A percentile compares a stretch with the other conserved stretches of the same genome.
Evolutionary conservation across 176 grass and related monocot genomes (phyloP).

Genomic region (Oryza longistaminata): DNA sequence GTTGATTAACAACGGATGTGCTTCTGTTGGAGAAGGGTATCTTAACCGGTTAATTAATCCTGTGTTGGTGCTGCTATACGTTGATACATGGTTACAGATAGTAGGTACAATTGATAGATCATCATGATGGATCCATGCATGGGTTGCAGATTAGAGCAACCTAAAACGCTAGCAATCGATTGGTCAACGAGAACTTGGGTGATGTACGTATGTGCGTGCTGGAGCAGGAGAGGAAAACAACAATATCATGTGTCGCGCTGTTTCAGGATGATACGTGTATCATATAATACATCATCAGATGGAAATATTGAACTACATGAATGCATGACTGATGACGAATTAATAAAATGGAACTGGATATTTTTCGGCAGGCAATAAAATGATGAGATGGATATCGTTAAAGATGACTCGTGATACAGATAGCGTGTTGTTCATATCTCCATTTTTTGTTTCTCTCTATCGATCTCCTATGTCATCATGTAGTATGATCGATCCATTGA

Average conservation of each 20-base stretch:
- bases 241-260: background rate
- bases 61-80: background rate
- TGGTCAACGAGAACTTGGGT: background rate
- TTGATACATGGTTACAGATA: background rate
- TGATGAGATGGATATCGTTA: too few species aligned
- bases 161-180: background rate
- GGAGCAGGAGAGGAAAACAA: background rate
- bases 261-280: background rate
- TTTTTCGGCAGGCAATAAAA: too few species aligned
- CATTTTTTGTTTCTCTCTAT: background rate
- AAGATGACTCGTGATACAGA: too few species aligned
- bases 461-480: background rate
- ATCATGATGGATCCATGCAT: background rate
- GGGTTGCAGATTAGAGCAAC: background rate
- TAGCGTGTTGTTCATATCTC: too few species aligned
- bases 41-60: background rate
- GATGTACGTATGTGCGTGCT: background rate
- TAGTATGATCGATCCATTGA: background rate
- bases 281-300: background rate
- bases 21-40: background rate
- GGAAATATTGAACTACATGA: background rate
- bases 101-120: too few species aligned
- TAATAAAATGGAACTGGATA: too few species aligned
- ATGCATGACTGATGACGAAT: too few species aligned
- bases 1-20: background rate